Percentiles rank a stretch among this genome's conserved stretches.
These are phyloP conservation scores for Scheffersomyces amazonensis DNA, from an alignment of 805 yeast species.

Conservation along the genomic window DNA sequence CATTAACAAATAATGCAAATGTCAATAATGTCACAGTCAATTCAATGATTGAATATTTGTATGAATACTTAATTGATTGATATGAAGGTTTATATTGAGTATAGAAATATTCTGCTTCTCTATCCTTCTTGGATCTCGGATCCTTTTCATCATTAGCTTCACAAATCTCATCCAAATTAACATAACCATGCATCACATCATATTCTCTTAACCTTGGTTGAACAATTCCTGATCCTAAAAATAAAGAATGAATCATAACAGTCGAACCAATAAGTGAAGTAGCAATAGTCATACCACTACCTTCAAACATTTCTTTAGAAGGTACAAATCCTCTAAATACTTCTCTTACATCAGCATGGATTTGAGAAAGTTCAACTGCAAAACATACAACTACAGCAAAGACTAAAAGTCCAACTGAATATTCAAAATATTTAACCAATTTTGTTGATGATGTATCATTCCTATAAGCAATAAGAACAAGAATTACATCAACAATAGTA, in stretches of 20 bases:
- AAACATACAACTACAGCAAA: constrained; percentile 43
- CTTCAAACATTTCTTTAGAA: constrained; percentile 38
- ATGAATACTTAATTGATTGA: constrained; percentile 68
- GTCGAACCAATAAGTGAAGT: constrained; percentile 50
- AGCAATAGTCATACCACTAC: constrained; percentile 44
- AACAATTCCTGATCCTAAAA: constrained; percentile 47
- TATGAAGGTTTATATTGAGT: constrained; percentile 63
- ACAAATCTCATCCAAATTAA: constrained; percentile 17
- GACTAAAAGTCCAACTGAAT: constrained; percentile 41
- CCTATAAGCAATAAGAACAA: constrained; percentile 46
- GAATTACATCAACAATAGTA: constrained; percentile 43
- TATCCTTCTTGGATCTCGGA: constrained; percentile 1
- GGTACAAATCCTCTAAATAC: constrained; percentile 46
- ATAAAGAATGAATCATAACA: constrained; percentile 51
- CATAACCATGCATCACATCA: constrained; percentile 36
- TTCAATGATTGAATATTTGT: constrained; percentile 72
- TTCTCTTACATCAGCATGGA: constrained; percentile 28
- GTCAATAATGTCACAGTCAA: constrained; percentile 67
- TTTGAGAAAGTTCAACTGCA: constrained; percentile 40
- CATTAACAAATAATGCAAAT: constrained; percentile 82
- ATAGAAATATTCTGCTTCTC: constrained; percentile 30
- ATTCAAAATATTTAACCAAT: constrained; percentile 35
- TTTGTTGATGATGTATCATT: constrained; percentile 40
- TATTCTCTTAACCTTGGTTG: constrained; percentile 47
- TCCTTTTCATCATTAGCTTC: constrained; percentile 8